phyloP scores from a whole-genome alignment of 768 basidiomycete species.

The Boletus edulis region DNA sequence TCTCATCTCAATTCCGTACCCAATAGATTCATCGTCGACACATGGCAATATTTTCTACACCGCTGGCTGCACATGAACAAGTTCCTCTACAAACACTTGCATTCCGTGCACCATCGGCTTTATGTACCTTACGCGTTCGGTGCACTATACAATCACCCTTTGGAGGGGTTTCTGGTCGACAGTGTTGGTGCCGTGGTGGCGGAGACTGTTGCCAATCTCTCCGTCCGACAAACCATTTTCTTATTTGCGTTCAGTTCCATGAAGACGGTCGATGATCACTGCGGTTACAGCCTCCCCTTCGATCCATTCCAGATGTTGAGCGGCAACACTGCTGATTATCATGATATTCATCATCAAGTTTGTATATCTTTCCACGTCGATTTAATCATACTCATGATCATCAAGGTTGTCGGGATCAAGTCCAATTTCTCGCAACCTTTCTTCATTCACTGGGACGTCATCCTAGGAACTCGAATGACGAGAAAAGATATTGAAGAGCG shows the following conservation, averaged over 20 bases:
- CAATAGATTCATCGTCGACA: constrained; percentile 86
- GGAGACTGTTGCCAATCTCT: constrained; percentile 64
- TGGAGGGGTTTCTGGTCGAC: constrained; percentile 93
- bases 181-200: constrained; percentile 77
- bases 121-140: constrained; percentile 98
- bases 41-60: constrained; percentile 98
- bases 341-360: constrained; percentile 97
- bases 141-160: constrained; percentile 94
- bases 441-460: constrained; percentile 90
- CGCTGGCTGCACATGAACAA: constrained; percentile 88
- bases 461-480: constrained; percentile 85
- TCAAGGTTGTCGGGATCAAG: constrained; percentile 72
- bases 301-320: constrained; percentile 88
- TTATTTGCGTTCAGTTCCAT: constrained; percentile 81
- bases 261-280: constrained; percentile 97
- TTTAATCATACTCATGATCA: not conserved
- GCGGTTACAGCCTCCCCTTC: constrained; percentile 85
- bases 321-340: constrained; percentile 92
- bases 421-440: constrained; percentile 95
- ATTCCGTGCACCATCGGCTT: constrained; percentile 92
- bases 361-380: constrained; percentile 10
- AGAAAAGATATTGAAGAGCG: constrained; percentile 61
- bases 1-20: not conserved
- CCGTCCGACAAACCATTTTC: constrained; percentile 77
- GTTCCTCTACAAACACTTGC: constrained; percentile 87